These are phyloP conservation scores for Chrysanthemum seticuspe DNA, from an alignment of 129 eudicot genomes.

Conservation along the genomic window DNA sequence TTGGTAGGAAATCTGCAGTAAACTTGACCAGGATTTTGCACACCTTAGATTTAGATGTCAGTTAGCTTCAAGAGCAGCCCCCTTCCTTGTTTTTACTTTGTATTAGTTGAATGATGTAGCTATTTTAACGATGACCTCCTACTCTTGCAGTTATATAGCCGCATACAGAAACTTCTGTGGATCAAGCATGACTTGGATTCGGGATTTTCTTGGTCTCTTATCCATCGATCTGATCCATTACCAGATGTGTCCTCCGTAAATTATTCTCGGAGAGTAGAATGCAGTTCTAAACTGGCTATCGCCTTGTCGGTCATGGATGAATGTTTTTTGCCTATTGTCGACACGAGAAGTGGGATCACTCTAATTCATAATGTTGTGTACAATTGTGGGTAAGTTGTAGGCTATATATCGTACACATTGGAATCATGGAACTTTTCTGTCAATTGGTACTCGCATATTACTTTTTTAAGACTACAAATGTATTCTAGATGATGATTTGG, in stretches of 20 bases:
- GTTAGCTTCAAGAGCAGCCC: no score
- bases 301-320: slow-evolving; percentile 82
- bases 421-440: neutral
- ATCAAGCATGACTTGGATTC: slow-evolving; percentile 78
- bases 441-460: no score
- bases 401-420: neutral
- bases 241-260: slow-evolving; percentile 44
- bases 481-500: neutral
- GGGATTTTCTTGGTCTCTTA: slow-evolving; percentile 83
- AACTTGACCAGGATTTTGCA: no score
- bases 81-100: neutral
- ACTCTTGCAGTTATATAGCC: slow-evolving; percentile 55
- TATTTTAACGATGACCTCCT: neutral
- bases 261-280: slow-evolving; percentile 67
- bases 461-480: neutral
- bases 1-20: no score
- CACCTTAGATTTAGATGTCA: no score
- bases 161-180: slow-evolving; percentile 76
- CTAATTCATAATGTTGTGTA: slow-evolving; percentile 77
- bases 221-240: slow-evolving; percentile 54
- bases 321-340: slow-evolving; percentile 88
- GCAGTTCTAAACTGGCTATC: slow-evolving; percentile 89
- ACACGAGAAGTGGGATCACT: slow-evolving; percentile 82
- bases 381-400: slow-evolving; percentile 79
- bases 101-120: neutral